Percentiles rank a stretch among this genome's conserved stretches.
Evolutionary conservation across 2,329 filamentous ascomycete genomes (phyloP).

Genomic region (Alternaria longipes): DNA sequence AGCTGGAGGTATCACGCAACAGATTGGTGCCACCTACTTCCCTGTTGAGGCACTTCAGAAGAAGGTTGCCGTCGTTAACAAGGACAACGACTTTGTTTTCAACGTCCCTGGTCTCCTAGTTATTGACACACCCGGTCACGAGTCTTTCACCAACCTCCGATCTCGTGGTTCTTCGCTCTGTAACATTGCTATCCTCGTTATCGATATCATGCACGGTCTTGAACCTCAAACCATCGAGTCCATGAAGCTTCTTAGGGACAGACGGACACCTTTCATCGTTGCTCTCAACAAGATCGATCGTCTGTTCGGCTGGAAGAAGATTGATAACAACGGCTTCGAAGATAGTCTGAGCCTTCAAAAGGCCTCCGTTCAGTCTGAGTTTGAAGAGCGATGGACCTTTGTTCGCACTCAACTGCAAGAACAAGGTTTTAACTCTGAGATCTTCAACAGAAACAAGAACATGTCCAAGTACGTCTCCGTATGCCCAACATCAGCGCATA

Average conservation of each 20-base stretch:
- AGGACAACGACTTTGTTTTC: constrained; percentile 89
- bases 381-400: constrained; percentile 85
- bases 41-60: constrained; percentile 90
- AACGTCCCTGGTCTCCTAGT: constrained; percentile 96
- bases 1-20: constrained; percentile 98
- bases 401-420: constrained; percentile 95
- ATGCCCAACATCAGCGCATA: constrained; percentile 95
- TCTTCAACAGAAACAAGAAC: constrained; percentile 98
- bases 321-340: constrained; percentile 97
- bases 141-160: constrained; percentile 98
- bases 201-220: constrained; percentile 99
- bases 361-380: constrained; percentile 93
- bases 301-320: constrained; percentile 98
- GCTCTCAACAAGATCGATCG: constrained; percentile 99
- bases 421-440: constrained; percentile 96
- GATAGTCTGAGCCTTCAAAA: constrained; percentile 90
- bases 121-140: constrained; percentile 99
- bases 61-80: constrained; percentile 94
- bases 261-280: constrained; percentile 97
- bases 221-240: constrained; percentile 98
- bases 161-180: constrained; percentile 97
- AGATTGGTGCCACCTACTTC: constrained; percentile 99
- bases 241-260: constrained; percentile 90
- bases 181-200: constrained; percentile 98
- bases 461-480: constrained; percentile 96